phyloP scores from a whole-genome alignment of 306 rosid genomes.

The Malus asiatica region DNA sequence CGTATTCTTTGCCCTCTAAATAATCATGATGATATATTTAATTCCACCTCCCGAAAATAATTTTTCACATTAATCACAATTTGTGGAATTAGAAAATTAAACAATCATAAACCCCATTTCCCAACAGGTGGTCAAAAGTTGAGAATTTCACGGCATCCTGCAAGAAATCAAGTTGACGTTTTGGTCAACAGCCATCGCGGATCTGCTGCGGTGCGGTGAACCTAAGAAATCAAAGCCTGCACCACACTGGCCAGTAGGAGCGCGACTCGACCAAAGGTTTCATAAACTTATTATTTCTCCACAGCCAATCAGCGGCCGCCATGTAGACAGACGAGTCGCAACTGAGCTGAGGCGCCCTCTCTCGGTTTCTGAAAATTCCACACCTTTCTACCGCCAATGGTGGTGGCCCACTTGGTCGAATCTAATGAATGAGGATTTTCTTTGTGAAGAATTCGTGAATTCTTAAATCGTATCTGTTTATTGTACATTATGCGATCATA shows the following conservation, averaged over 20 bases:
- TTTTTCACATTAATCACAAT: background rate
- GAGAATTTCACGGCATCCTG: background rate
- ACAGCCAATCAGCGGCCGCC: background rate
- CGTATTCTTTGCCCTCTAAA: background rate
- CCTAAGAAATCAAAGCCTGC: background rate
- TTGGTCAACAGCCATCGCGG: background rate
- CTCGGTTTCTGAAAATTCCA: background rate
- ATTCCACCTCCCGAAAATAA: background rate
- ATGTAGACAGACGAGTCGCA: too few relatives aligned
- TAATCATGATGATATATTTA: background rate
- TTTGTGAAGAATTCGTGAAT: too few relatives aligned
- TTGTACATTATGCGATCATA: too few relatives aligned
- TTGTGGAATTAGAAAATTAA: background rate
- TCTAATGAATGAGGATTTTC: background rate
- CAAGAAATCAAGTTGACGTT: background rate
- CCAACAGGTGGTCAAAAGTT: background rate
- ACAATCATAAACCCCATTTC: background rate
- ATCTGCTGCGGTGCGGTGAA: background rate
- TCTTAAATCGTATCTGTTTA: too few relatives aligned
- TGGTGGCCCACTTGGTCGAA: conserved; percentile 1
- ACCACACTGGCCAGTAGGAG: background rate
- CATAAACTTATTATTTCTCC: background rate
- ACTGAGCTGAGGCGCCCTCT: background rate
- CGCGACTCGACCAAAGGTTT: background rate
- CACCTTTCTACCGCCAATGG: background rate